Evolutionary conservation across 1,284 basidiomycete genomes (phyloP).

Genomic region (Ustilago cynodontis): DNA sequence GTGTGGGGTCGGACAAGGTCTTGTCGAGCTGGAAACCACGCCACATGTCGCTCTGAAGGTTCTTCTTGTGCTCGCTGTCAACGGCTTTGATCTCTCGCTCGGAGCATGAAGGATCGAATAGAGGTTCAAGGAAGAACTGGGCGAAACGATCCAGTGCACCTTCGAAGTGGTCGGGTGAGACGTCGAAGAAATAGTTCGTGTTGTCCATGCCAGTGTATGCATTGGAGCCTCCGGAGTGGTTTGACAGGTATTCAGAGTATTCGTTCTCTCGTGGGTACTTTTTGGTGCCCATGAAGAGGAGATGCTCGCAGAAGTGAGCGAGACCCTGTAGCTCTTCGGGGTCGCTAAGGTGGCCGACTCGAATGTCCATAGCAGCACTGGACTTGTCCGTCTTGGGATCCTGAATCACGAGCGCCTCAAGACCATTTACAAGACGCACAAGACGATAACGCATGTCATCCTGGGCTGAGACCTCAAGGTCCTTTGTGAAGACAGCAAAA

Average conservation of each 20-base stretch:
- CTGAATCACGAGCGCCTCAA: constrained; percentile 87
- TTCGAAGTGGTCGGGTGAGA: constrained; percentile 84
- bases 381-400: constrained; percentile 93
- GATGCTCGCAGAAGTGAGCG: constrained; percentile 93
- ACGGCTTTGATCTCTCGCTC: constrained; percentile 95
- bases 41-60: constrained; percentile 94
- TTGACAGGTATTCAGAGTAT: constrained; percentile 80
- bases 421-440: constrained; percentile 85
- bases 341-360: constrained; percentile 93
- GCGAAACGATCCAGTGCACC: constrained; percentile 91
- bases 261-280: constrained; percentile 69
- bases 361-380: constrained; percentile 93
- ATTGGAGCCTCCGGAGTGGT: constrained; percentile 91
- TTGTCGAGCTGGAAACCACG: constrained; percentile 97
- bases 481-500: constrained; percentile 61
- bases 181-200: constrained; percentile 93
- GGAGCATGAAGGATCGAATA: constrained; percentile 91
- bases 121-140: constrained; percentile 91
- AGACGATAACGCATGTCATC: constrained; percentile 72
- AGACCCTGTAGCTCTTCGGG: constrained; percentile 78
- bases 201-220: constrained; percentile 93
- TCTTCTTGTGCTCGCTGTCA: constrained; percentile 98
- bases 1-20: constrained; percentile 79
- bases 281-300: constrained; percentile 86
- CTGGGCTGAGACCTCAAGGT: constrained; percentile 48